These are phyloP conservation scores for Paratinospora sagittata DNA, from an alignment of 164 flowering plant species.

Conservation along the genomic window DNA sequence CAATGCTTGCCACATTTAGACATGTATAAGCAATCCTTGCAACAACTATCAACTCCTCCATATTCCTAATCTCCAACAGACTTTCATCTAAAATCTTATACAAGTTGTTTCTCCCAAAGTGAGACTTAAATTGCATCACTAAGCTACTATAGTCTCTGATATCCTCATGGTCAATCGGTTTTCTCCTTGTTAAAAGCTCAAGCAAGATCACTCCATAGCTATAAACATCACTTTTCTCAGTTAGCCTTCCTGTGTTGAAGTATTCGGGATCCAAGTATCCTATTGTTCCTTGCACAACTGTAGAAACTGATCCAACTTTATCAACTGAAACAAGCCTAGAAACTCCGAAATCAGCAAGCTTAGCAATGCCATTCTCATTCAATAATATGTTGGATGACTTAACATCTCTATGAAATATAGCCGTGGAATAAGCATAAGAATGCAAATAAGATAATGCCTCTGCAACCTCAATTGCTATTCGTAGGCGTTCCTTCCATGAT, in stretches of 20 bases:
- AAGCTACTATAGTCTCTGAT: neutral
- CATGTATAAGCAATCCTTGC: slow-evolving; percentile 1
- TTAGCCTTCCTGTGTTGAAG: neutral
- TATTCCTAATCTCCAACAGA: neutral
- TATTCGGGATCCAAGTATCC: slow-evolving; percentile 11
- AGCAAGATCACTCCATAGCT: slow-evolving; percentile 8
- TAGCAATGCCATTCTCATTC: slow-evolving; percentile 2
- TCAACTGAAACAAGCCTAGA: slow-evolving; percentile 10
- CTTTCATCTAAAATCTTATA: slow-evolving; percentile 2
- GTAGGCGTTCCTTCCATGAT: slow-evolving; percentile 4
- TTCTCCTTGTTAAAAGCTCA: slow-evolving; percentile 2
- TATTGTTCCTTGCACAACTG: neutral
- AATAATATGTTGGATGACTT: slow-evolving; percentile 10
- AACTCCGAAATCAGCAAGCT: slow-evolving; percentile 10
- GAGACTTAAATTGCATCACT: neutral
- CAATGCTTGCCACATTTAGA: neutral
- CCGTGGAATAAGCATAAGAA: slow-evolving; percentile 3
- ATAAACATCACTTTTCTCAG: slow-evolving; percentile 6
- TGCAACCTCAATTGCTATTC: slow-evolving; percentile 5
- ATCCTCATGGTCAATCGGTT: neutral
- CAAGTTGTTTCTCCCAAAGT: neutral
- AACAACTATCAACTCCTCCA: slow-evolving; percentile 1
- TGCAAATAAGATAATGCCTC: slow-evolving; percentile 11
- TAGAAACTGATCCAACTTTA: neutral
- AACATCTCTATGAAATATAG: slow-evolving; percentile 4